Base-by-base conservation (phyloP, 352 stramenopile species). In the Blastocystis sp. region DNA sequence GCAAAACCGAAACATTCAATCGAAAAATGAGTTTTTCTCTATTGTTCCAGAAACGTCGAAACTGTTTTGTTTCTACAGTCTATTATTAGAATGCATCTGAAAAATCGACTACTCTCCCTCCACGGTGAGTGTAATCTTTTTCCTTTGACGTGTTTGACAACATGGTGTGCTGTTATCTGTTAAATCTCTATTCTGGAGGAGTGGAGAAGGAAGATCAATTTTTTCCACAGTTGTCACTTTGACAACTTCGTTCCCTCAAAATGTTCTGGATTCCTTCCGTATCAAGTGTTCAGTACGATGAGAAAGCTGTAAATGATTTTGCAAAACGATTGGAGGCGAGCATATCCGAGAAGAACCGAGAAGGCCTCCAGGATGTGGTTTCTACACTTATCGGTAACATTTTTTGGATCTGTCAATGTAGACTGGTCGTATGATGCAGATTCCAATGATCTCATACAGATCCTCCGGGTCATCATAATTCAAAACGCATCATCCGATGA, bases 1-100 rank as follows among this genome's bases (percentile, higher is more conserved):
- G 39, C 50, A 41, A 63, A 81, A 50, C 65, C 39, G 8, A 81
- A 64, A 81, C 70, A 81, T 81, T 37, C 11, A 62, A 39, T 54
- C 50, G 34, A 56, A 78, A 54, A 78, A 24, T 24, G 18, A 59
- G 66, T 9, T 24, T 8, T 81, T 81, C 26, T 39, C 24, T 50
- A 63, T 65, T 63, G 70, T 81, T 81, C 70, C 18, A 81, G 70
- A 81, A 81, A 81, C 50, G 70, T 81, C 70, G 70, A 81, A 81
- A 63, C 45, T 16, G 45, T 24, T 62, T 37, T 16, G 34, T 34
- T 81, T 81, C 50, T 53, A 78, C 45, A 54, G 39, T 81, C 65
- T 11, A 16, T 47, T 68, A 11, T 34, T 34, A 34, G 30, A 34
- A 34, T 34, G 30, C 1, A 34, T 34, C 30, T 34, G 30, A 34